Conservation (phyloP, 805 yeast species). For the Grigorovia transvaalensis region DNA sequence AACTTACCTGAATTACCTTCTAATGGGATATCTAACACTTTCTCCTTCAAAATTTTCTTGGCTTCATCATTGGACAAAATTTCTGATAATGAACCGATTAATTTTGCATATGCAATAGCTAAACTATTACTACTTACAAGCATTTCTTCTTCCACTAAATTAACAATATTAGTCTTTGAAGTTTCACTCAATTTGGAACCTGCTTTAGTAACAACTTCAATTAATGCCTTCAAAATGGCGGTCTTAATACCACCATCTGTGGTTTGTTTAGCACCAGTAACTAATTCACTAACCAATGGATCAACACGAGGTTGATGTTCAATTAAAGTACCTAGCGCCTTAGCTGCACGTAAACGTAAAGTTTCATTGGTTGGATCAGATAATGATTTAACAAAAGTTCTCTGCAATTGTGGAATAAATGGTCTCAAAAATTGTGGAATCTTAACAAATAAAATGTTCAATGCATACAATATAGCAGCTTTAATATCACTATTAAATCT, state of each 20-base stretch:
- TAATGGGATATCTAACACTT: slow-evolving; percentile 41
- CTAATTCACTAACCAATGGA: slow-evolving; percentile 77
- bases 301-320: slow-evolving; percentile 89
- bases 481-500: slow-evolving; percentile 84
- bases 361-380: slow-evolving; percentile 66
- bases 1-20: slow-evolving; percentile 43
- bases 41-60: slow-evolving; percentile 42
- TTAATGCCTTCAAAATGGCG: slow-evolving; percentile 75
- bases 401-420: slow-evolving; percentile 91
- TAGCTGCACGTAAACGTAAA: slow-evolving; percentile 76
- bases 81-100: slow-evolving; percentile 67
- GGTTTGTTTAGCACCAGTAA: slow-evolving; percentile 59
- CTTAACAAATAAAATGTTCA: slow-evolving; percentile 65
- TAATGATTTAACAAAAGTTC: slow-evolving; percentile 89
- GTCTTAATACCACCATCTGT: slow-evolving; percentile 65
- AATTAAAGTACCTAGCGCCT: slow-evolving; percentile 79
- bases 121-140: slow-evolving; percentile 44
- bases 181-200: slow-evolving; percentile 69
- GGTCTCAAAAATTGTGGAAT: slow-evolving; percentile 90
- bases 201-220: slow-evolving; percentile 71
- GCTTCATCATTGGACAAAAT: slow-evolving; percentile 59
- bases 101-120: slow-evolving; percentile 66
- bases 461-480: slow-evolving; percentile 82
- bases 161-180: slow-evolving; percentile 57
- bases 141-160: slow-evolving; percentile 66